Conservation (phyloP, 345 rosid genomes). For the Lepidium africanum region DNA sequence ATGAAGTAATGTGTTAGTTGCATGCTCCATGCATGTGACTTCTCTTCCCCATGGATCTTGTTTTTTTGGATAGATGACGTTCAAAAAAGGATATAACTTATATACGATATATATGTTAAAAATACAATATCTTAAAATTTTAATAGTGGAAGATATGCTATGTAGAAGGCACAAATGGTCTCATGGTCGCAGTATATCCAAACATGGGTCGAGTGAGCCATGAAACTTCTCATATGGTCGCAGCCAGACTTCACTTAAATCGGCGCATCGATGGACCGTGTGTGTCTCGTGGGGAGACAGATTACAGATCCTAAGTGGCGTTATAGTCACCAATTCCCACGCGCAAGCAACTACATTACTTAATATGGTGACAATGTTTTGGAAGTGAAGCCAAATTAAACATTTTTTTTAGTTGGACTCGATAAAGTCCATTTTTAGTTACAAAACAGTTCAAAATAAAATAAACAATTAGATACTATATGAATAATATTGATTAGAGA, state of each 20-base stretch:
- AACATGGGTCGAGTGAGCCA: constrained; percentile 33
- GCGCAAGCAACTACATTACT: constrained; percentile 8
- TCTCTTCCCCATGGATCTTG: constrained; percentile 22
- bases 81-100: not conserved
- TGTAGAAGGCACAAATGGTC: not conserved
- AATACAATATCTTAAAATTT: not conserved
- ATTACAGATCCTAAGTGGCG: constrained; percentile 48
- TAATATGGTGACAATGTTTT: not conserved
- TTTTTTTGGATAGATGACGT: constrained; percentile 16
- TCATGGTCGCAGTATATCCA: constrained; percentile 44
- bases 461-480: no score
- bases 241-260: constrained; percentile 48
- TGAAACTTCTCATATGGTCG: constrained; percentile 31
- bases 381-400: not conserved
- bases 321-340: constrained; percentile 38
- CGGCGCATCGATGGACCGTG: constrained; percentile 46
- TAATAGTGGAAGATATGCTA: not conserved
- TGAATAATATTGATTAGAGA: no score
- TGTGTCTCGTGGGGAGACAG: constrained; percentile 79
- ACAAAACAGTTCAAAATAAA: no score
- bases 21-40: constrained; percentile 32
- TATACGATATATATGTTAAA: not conserved
- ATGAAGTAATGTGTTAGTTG: constrained; percentile 19
- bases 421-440: no score
- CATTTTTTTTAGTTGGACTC: not conserved